These are phyloP conservation scores for Steccherinum ochraceum DNA, from an alignment of 768 basidiomycete genomes.

Conservation along the genomic window DNA sequence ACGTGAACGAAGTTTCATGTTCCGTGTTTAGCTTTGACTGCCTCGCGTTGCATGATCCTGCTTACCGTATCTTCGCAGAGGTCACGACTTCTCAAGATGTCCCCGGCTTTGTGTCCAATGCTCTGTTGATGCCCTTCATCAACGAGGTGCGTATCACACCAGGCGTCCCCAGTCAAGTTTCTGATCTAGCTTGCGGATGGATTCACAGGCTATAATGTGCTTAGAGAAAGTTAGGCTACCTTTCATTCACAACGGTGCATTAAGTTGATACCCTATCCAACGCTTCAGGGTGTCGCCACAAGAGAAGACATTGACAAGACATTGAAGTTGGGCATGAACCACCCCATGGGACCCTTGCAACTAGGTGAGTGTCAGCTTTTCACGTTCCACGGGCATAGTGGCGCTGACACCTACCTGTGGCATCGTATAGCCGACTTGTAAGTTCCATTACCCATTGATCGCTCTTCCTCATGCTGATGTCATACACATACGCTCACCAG, in stretches of 20 bases:
- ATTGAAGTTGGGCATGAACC: conserved; percentile 87
- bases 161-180: neutral
- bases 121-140: conserved; percentile 93
- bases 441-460: conserved; percentile 7
- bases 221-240: conserved; percentile 65
- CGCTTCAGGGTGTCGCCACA: conserved; percentile 72
- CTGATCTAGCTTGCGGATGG: neutral
- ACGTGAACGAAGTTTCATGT: too few species aligned
- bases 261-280: neutral
- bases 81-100: conserved; percentile 89
- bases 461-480: neutral
- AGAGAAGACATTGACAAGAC: conserved; percentile 96
- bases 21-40: too few species aligned
- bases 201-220: conserved; percentile 78
- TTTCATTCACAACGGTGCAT: neutral
- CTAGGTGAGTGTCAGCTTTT: conserved; percentile 45
- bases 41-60: neutral
- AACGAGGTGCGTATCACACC: conserved; percentile 59
- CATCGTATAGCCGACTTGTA: conserved; percentile 29
- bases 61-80: conserved; percentile 42
- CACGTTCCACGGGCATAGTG: neutral
- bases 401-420: neutral
- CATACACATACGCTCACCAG: conserved; percentile 38
- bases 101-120: conserved; percentile 94
- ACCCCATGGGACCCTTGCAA: conserved; percentile 92